Conservation (phyloP, 768 basidiomycete genomes). For the Leccinum incarnatum region DNA sequence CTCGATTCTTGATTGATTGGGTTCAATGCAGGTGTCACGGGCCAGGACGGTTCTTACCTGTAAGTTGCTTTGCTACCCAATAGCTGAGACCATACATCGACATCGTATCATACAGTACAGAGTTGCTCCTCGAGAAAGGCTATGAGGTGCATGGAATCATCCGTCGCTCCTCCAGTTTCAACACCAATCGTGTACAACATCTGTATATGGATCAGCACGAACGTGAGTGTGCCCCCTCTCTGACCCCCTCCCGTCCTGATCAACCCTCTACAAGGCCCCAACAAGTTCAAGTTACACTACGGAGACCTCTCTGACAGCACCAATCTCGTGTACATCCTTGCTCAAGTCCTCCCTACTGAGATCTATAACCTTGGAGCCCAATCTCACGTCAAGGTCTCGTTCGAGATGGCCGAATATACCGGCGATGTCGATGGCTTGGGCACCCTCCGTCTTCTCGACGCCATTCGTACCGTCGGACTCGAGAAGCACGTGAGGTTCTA, state of each 20-base stretch:
- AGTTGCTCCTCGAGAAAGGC: slow-evolving; percentile 80
- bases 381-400: slow-evolving; percentile 98
- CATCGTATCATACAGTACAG: slow-evolving; percentile 52
- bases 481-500: slow-evolving; percentile 94
- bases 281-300: slow-evolving; percentile 82
- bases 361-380: slow-evolving; percentile 98
- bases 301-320: slow-evolving; percentile 95
- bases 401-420: slow-evolving; percentile 99
- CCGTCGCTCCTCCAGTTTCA: slow-evolving; percentile 96
- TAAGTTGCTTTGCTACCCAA: slow-evolving; percentile 38
- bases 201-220: slow-evolving; percentile 93
- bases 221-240: slow-evolving; percentile 46
- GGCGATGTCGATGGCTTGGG: slow-evolving; percentile 96
- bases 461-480: slow-evolving; percentile 92
- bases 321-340: slow-evolving; percentile 95
- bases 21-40: slow-evolving; percentile 73
- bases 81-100: slow-evolving; percentile 4
- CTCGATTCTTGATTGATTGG: slow-evolving; percentile 7
- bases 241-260: slow-evolving; percentile 1
- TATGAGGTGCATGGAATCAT: slow-evolving; percentile 96
- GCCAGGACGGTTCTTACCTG: slow-evolving; percentile 96
- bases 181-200: slow-evolving; percentile 92
- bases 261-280: slow-evolving; percentile 46
- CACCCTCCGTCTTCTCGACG: slow-evolving; percentile 92
- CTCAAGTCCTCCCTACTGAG: slow-evolving; percentile 91